Base-by-base conservation (phyloP, 129 eudicot genomes). In the Mikania micrantha region DNA sequence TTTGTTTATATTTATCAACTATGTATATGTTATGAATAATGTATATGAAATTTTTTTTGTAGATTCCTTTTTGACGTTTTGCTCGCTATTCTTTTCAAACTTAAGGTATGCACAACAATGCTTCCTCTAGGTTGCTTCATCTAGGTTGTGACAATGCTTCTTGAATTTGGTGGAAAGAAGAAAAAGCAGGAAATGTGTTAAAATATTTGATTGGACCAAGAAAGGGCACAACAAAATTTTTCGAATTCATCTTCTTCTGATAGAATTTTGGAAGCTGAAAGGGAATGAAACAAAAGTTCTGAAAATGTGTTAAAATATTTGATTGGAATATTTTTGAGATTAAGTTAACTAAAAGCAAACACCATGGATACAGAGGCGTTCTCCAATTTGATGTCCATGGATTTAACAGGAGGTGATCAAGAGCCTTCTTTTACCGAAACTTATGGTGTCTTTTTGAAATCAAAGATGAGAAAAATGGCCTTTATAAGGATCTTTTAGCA, bases 261-360 rank as follows among this genome's bases (percentile, higher is more conserved):
- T 11, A 74, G 78, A 74, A 53, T 47, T 15, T 7, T 77, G 67
- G 91, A 85, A 76, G 79, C 69, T 9, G 95, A 88, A 64, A 76
- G 82, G 25, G 81, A 77, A 71, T 85, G 91, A 53, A 93, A 89
- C 85, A 82, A 80, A 67, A 70, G 79, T 1, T 93, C 98, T 6
- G 95, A 93, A 74, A 85, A 82, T 72, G 79, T 86, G 5, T 70
- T 93, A 73, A 88, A 84, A 70, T 93, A 95, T 72, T 73, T 93
- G 70, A 76, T 74, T 52, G 83, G 74, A 40, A 86, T 93, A 38
- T 86, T n/a, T n/a, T n/a, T 84, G 53, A 82, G 95, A 79, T 38
- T 89, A 61, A 84, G 90, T 84, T 78, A 79, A 42, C 66, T 76
- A 12, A 82, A 81, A 54, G 88, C 90, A 20, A 88, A 86, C 78